These are phyloP conservation scores for Ilex paraguariensis DNA, from an alignment of 305 asterid genomes.

Conservation along the genomic window DNA sequence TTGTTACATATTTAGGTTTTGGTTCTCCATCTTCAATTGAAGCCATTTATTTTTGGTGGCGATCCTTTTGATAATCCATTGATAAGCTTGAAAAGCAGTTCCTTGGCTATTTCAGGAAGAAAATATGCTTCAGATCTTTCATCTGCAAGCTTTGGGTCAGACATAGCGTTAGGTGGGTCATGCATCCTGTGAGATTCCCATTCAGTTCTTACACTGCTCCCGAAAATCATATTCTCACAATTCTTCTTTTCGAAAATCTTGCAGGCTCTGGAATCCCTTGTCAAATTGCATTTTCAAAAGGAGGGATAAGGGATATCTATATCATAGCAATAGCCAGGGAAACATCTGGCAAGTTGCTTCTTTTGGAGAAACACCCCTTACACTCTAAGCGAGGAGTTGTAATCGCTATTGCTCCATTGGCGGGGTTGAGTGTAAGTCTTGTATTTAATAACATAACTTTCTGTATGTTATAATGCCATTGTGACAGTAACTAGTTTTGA, in stretches of 20 bases:
- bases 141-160: slow-evolving; percentile 17
- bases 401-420: slow-evolving; percentile 22
- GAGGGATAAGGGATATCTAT: slow-evolving; percentile 16
- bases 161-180: slow-evolving; percentile 19
- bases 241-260: not conserved
- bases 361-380: slow-evolving; percentile 17
- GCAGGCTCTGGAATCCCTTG: slow-evolving; percentile 18
- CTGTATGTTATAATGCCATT: no score
- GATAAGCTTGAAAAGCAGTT: slow-evolving; percentile 8
- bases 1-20: slow-evolving; percentile 8
- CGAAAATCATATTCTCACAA: not conserved
- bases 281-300: slow-evolving; percentile 17
- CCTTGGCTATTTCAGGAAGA: slow-evolving; percentile 2
- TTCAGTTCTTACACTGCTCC: not conserved
- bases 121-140: slow-evolving; percentile 12
- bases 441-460: not conserved
- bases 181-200: slow-evolving; percentile 3
- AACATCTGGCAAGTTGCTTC: slow-evolving; percentile 15
- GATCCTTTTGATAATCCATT: slow-evolving; percentile 15
- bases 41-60: slow-evolving; percentile 13
- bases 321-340: slow-evolving; percentile 15
- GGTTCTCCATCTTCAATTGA: slow-evolving; percentile 18
- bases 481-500: no score
- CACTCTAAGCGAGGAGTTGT: slow-evolving; percentile 17
- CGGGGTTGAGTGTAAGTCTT: slow-evolving; percentile 16